Base-by-base conservation (phyloP, 306 rosid species). In the Potentilla sterilis region DNA sequence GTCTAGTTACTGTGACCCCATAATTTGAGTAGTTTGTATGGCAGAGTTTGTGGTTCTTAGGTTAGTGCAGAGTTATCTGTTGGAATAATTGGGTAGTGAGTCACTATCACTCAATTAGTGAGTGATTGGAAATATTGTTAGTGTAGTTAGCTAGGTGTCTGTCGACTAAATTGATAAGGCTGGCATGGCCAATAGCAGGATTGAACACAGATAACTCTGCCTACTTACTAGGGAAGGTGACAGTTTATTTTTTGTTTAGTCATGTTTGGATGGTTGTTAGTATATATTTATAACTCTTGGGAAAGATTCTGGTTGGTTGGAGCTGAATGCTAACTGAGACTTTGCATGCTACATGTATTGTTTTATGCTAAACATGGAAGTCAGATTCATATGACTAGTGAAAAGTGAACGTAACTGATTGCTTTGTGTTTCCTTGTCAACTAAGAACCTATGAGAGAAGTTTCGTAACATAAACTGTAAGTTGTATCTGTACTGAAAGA, bases 271-370 rank as follows among this genome's bases (percentile, higher is more conserved):
- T 43, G 68, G 55, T 73, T 22, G 18, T 58, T 22, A 12, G 34
- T 35, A 38, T 5, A 40, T 64, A 15, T 7, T n/a, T 16, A n/a
- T 51, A 40, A 22, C 6, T 3, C 5, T 22, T 46, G 73, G 11
- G 3, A n/a, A 12, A 65, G 66, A 21, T 66, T 66, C 61, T 21
- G 37, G 57, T 67, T 67, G 51, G 51, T 46, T 47, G 72, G 48
- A 75, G 72, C 61, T 52, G 37, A 49, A n/a, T 38, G 16, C 21
- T 2, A 37, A 21, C 63, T 43, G 77, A 37, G 46, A 44, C 47
- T 59, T 4, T 74, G 46, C 28, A 52, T 59, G 69, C 10, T 58
- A 42, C 69, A 18, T 21, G n/a, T 34, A 38, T 51, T 66, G 64
- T 65, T 35, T 4, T 38, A 37, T 46, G 63, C 19, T 15, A 70